A percentile compares a stretch with the other conserved stretches of the same genome.
Conservation (phyloP, 2,329 filamentous ascomycete genomes). For the Alternaria sp. region DNA sequence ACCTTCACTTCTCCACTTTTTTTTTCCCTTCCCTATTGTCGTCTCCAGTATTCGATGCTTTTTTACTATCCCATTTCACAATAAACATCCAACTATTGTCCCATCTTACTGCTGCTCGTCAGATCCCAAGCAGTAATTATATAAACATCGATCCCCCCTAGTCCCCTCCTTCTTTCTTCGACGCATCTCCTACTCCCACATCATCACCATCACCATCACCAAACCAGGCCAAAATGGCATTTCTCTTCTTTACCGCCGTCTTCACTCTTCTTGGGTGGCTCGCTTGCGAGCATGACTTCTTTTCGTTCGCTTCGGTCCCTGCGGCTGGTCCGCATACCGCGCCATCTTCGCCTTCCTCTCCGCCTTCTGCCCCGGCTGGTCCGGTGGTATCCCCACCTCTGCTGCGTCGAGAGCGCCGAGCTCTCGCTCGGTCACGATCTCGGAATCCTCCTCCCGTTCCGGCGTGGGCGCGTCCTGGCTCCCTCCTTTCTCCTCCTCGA, state of each 20-base stretch:
- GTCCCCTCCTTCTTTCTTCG: slow-evolving; percentile 4
- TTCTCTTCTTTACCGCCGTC: slow-evolving; percentile 16
- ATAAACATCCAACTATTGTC: not conserved
- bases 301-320: not conserved
- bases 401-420: slow-evolving; percentile 11
- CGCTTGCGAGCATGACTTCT: slow-evolving; percentile 12
- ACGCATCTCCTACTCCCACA: not conserved
- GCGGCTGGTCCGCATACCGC: slow-evolving; percentile 8
- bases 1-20: not conserved
- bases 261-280: slow-evolving; percentile 13
- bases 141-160: not conserved
- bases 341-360: not conserved
- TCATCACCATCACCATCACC: not conserved
- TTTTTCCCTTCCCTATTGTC: slow-evolving; percentile 3
- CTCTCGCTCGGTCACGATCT: slow-evolving; percentile 4
- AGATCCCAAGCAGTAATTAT: not conserved
- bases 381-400: not conserved
- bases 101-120: not conserved
- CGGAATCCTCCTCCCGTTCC: slow-evolving; percentile 2
- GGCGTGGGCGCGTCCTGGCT: slow-evolving; percentile 2
- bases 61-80: not conserved
- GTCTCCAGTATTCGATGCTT: not conserved
- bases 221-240: slow-evolving; percentile 8
- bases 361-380: slow-evolving; percentile 5
- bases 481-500: slow-evolving; percentile 3